Conservation (phyloP, 768 basidiomycete genomes). For the Russula vinacea region DNA sequence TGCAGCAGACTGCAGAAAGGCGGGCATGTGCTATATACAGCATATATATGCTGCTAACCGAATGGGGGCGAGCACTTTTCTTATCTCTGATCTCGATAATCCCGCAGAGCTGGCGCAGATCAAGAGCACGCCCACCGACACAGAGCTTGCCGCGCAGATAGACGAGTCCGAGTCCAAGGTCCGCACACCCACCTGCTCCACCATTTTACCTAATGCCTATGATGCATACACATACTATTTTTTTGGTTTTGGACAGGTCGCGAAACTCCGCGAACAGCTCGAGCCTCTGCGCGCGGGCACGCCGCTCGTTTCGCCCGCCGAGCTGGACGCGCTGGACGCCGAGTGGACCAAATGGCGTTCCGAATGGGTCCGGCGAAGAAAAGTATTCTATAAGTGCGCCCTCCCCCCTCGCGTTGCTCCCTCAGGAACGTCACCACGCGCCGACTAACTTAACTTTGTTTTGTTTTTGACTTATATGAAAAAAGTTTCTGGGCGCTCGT, state of each 20-base stretch:
- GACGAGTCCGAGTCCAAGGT: conserved; percentile 53
- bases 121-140: conserved; percentile 65
- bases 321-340: conserved; percentile 61
- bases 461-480: no score
- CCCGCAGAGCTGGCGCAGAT: conserved; percentile 60
- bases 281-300: conserved; percentile 65
- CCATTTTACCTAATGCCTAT: neutral
- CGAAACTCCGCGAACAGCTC: conserved; percentile 49
- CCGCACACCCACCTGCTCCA: conserved; percentile 29
- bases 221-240: neutral
- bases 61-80: neutral
- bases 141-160: conserved; percentile 57
- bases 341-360: conserved; percentile 80
- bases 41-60: conserved; percentile 19
- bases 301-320: conserved; percentile 65
- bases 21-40: neutral
- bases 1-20: no score
- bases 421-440: neutral
- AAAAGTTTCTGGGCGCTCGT: conserved; percentile 71
- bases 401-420: no score
- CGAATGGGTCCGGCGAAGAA: conserved; percentile 76
- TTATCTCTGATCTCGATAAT: neutral
- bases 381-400: conserved; percentile 69
- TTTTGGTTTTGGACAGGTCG: conserved; percentile 43
- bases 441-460: neutral